A percentile compares a stretch with the other conserved stretches of the same genome.
Evolutionary conservation across 768 basidiomycete species (phyloP).

Genomic region (Gymnopilus dilepis): DNA sequence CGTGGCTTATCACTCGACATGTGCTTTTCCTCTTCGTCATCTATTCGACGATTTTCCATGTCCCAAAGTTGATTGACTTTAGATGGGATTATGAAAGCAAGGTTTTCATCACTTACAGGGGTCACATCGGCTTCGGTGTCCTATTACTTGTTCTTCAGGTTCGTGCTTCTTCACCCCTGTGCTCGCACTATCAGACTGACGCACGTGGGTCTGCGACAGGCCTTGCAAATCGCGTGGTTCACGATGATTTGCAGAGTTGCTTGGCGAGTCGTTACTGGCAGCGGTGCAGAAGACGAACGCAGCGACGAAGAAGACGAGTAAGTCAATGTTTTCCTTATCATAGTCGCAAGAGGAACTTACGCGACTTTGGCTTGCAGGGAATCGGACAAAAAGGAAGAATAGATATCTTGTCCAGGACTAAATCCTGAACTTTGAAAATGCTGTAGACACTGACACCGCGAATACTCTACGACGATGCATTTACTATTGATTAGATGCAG

Average conservation of each 20-base stretch:
- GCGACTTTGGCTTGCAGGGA: constrained; percentile 24
- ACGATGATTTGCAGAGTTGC: constrained; percentile 83
- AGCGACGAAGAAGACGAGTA: constrained; percentile 81
- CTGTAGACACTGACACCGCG: constrained; percentile 15
- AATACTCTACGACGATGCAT: constrained; percentile 19
- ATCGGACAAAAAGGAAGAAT: constrained; percentile 39
- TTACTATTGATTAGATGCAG: constrained; percentile 6
- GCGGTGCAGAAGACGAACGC: constrained; percentile 81
- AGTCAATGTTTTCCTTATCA: constrained; percentile 16
- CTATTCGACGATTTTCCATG: constrained; percentile 59
- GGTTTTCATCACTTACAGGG: constrained; percentile 54
- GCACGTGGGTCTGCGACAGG: constrained; percentile 41
- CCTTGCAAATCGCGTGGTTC: constrained; percentile 86
- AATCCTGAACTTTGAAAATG: constrained; percentile 10
- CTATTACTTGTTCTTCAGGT: constrained; percentile 72
- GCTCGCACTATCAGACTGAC: constrained; percentile 9
- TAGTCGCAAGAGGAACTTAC: constrained; percentile 15
- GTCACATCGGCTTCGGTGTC: constrained; percentile 52
- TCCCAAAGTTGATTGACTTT: constrained; percentile 52
- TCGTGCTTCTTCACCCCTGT: constrained; percentile 1
- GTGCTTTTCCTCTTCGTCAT: constrained; percentile 79
- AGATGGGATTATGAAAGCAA: constrained; percentile 66
- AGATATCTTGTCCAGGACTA: constrained; percentile 5
- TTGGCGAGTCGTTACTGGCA: constrained; percentile 74
- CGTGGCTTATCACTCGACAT: constrained; percentile 92